phyloP scores from a whole-genome alignment of 768 basidiomycete genomes.

The Clathrus columnatus region DNA sequence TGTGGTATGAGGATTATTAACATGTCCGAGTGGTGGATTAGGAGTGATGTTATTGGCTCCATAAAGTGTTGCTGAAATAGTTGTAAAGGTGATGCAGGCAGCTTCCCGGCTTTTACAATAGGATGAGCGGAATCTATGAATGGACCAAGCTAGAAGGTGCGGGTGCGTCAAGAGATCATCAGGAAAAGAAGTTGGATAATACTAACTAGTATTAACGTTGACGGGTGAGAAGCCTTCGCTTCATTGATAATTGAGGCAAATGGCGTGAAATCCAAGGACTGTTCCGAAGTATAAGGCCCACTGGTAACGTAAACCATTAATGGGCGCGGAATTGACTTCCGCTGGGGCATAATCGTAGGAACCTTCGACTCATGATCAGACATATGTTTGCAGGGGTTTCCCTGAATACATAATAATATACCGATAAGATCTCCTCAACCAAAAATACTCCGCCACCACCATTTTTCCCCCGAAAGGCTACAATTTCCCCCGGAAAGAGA shows the following conservation, averaged over 20 bases:
- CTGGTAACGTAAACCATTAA: slow-evolving; percentile 66
- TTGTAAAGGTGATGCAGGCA: slow-evolving; percentile 50
- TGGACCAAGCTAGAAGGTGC: slow-evolving; percentile 64
- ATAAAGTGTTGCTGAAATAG: slow-evolving; percentile 65
- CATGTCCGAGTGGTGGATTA: slow-evolving; percentile 57
- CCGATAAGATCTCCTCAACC: slow-evolving; percentile 73
- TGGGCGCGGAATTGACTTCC: slow-evolving; percentile 31
- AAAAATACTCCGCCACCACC: slow-evolving; percentile 84
- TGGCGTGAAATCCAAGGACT: slow-evolving; percentile 67
- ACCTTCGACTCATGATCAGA: slow-evolving; percentile 35
- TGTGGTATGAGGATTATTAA: slow-evolving; percentile 75
- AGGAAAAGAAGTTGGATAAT: not conserved
- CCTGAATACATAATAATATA: slow-evolving; percentile 43
- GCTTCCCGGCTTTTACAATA: slow-evolving; percentile 63
- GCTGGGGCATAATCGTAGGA: slow-evolving; percentile 41
- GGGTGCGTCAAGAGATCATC: not conserved
- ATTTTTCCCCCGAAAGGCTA: slow-evolving; percentile 80
- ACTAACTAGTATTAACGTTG: slow-evolving; percentile 68
- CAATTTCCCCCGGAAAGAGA: slow-evolving; percentile 84
- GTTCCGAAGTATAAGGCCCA: slow-evolving; percentile 81
- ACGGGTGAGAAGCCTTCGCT: slow-evolving; percentile 58
- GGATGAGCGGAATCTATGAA: slow-evolving; percentile 79
- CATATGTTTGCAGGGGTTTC: no score
- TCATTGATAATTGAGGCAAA: slow-evolving; percentile 55
- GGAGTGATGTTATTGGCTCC: slow-evolving; percentile 44